Conservation (phyloP, 1,284 basidiomycete genomes). For the Ustilago shanxiensis region DNA sequence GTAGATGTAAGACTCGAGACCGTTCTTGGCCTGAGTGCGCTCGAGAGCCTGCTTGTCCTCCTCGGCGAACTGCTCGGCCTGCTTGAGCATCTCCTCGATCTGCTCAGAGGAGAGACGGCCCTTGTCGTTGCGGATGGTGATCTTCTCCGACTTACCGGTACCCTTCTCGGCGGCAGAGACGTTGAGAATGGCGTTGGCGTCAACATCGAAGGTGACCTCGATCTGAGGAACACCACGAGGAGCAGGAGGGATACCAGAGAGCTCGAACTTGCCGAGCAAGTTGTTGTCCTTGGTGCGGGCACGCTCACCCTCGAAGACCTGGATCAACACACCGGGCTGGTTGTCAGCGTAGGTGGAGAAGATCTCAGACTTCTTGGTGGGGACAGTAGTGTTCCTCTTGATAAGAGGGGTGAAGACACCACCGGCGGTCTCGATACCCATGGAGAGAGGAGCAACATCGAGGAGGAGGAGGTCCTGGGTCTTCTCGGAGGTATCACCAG, state of each 20-base stretch:
- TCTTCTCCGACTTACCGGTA: slow-evolving; percentile 91
- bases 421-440: slow-evolving; percentile 97
- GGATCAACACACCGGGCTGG: slow-evolving; percentile 98
- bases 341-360: slow-evolving; percentile 99
- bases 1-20: slow-evolving; percentile 92
- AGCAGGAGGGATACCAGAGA: slow-evolving; percentile 95
- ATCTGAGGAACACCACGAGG: slow-evolving; percentile 98
- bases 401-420: slow-evolving; percentile 98
- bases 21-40: slow-evolving; percentile 84
- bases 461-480: slow-evolving; percentile 96
- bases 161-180: slow-evolving; percentile 97
- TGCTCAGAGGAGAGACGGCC: slow-evolving; percentile 97
- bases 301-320: slow-evolving; percentile 99
- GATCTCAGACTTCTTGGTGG: slow-evolving; percentile 98
- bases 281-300: slow-evolving; percentile 99
- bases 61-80: slow-evolving; percentile 81
- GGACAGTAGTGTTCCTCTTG: slow-evolving; percentile 98
- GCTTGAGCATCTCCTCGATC: slow-evolving; percentile 88
- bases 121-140: slow-evolving; percentile 99
- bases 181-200: slow-evolving; percentile 97
- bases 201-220: slow-evolving; percentile 98
- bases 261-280: slow-evolving; percentile 98
- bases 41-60: slow-evolving; percentile 73
- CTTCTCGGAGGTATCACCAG: slow-evolving; percentile 98
- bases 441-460: slow-evolving; percentile 94